phyloP scores from a whole-genome alignment of 2,329 filamentous ascomycete species.

The Trichothecium sympodiale region DNA sequence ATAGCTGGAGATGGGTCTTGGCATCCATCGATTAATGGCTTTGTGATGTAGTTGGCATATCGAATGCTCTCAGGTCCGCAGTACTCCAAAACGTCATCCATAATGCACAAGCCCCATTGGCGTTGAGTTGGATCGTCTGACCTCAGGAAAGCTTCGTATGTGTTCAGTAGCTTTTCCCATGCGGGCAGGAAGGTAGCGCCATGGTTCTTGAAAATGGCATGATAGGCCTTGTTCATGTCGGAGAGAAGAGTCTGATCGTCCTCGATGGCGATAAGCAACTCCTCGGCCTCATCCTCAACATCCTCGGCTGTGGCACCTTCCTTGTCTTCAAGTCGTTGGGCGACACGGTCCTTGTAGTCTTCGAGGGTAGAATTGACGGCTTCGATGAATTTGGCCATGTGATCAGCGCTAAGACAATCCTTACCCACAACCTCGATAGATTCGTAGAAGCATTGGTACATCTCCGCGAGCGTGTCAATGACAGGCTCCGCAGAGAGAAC shows the following conservation, averaged over 20 bases:
- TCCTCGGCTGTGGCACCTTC: slow-evolving; percentile 66
- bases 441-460: slow-evolving; percentile 99
- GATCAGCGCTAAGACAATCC: slow-evolving; percentile 62
- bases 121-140: slow-evolving; percentile 80
- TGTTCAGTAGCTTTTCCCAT: slow-evolving; percentile 77
- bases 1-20: slow-evolving; percentile 80
- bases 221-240: slow-evolving; percentile 99
- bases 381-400: slow-evolving; percentile 83
- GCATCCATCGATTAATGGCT: slow-evolving; percentile 79
- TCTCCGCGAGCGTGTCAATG: slow-evolving; percentile 91
- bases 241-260: slow-evolving; percentile 94
- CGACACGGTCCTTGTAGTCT: slow-evolving; percentile 85
- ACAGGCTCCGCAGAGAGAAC: slow-evolving; percentile 88
- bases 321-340: slow-evolving; percentile 72
- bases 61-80: slow-evolving; percentile 80
- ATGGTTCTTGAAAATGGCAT: slow-evolving; percentile 97
- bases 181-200: slow-evolving; percentile 71
- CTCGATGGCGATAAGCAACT: slow-evolving; percentile 82
- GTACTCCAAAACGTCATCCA: slow-evolving; percentile 97
- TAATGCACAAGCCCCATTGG: slow-evolving; percentile 98
- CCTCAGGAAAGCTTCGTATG: slow-evolving; percentile 76
- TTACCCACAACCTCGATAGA: slow-evolving; percentile 89
- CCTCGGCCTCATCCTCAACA: slow-evolving; percentile 80
- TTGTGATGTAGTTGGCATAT: slow-evolving; percentile 76
- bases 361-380: slow-evolving; percentile 76